A percentile compares a stretch with the other conserved stretches of the same genome.
Conservation (phyloP, 768 basidiomycete genomes). For the Serendipita sp. region DNA sequence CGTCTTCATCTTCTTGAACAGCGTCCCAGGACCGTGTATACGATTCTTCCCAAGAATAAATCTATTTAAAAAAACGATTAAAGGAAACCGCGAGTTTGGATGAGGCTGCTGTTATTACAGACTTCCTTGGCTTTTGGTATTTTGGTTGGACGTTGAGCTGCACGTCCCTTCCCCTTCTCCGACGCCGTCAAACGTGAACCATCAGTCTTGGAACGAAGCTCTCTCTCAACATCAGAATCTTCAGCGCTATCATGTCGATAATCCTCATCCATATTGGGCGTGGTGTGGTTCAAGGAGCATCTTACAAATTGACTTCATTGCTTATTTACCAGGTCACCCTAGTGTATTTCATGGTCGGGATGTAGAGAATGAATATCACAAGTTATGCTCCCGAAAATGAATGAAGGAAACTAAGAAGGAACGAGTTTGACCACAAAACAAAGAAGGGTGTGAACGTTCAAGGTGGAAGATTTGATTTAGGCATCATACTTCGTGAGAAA, state of each 20-base stretch:
- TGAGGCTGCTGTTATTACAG: not conserved
- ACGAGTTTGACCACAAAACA: no score
- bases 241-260: not conserved
- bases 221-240: not conserved
- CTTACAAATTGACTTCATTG: not conserved
- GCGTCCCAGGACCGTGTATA: conserved; percentile 94
- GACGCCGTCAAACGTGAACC: not conserved
- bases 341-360: no score
- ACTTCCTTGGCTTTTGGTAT: not conserved
- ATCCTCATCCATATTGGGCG: not conserved
- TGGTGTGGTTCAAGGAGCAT: not conserved
- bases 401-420: no score
- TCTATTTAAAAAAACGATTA: conserved; percentile 8
- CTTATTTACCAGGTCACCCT: no score
- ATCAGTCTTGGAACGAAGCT: not conserved
- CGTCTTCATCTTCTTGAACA: conserved; percentile 88
- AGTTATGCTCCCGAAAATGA: no score
- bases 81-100: not conserved
- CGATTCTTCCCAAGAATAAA: conserved; percentile 89
- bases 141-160: not conserved
- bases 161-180: conserved; percentile 6
- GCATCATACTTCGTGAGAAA: no score
- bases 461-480: no score
- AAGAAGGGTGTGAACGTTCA: no score
- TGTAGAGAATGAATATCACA: no score